A percentile compares a stretch with the other conserved stretches of the same genome.
phyloP scores from a whole-genome alignment of 108 stramenopile species.

The Chaetoceros muelleri region DNA sequence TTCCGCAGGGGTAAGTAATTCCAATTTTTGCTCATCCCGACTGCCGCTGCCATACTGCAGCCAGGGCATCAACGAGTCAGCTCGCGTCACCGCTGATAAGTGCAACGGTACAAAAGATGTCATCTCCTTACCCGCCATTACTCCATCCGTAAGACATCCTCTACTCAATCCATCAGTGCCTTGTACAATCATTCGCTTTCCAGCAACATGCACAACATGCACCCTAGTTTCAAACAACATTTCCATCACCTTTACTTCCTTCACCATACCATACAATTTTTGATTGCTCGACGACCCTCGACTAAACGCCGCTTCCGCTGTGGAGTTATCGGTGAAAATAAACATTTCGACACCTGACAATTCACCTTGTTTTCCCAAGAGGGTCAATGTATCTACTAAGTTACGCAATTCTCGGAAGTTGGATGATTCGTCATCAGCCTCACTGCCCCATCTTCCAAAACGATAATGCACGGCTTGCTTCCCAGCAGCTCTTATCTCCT shows the following conservation, averaged over 20 bases:
- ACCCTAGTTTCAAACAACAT: conserved; percentile 7
- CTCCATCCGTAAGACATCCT: conserved; percentile 11
- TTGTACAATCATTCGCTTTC: conserved; percentile 14
- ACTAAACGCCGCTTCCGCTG: conserved; percentile 16
- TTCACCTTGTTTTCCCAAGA: conserved; percentile 2
- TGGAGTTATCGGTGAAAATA: conserved; percentile 37
- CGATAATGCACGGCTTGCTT: background rate
- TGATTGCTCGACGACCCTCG: conserved; percentile 15
- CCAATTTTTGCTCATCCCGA: background rate
- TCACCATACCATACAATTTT: conserved; percentile 9
- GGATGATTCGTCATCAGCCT: conserved; percentile 3
- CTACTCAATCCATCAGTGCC: conserved; percentile 16
- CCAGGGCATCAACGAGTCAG: conserved; percentile 11
- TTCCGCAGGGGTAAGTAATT: background rate
- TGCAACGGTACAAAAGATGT: conserved; percentile 16
- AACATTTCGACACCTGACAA: conserved; percentile 20
- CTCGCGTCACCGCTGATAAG: conserved; percentile 11
- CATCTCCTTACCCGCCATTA: conserved; percentile 11
- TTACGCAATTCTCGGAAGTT: conserved; percentile 18
- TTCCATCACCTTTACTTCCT: conserved; percentile 15
- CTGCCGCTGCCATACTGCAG: too few relatives aligned
- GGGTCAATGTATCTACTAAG: conserved; percentile 8
- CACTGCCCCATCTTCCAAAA: conserved; percentile 8
- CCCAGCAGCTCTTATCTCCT: background rate
- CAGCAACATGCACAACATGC: conserved; percentile 15